phyloP scores from a whole-genome alignment of 805 yeast species.

The Candida schatavii region DNA sequence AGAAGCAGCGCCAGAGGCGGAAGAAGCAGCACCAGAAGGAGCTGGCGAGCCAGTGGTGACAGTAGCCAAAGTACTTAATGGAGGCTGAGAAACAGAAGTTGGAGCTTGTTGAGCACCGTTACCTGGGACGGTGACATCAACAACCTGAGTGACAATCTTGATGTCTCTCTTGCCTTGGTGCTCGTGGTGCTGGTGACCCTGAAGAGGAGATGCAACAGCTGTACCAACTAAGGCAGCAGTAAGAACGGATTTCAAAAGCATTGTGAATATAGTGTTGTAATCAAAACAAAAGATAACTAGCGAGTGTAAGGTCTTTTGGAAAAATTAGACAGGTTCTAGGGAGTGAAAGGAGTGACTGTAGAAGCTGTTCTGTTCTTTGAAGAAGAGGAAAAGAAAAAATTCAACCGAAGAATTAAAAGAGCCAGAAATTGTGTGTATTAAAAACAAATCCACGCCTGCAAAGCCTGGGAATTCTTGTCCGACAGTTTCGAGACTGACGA shows the following conservation, averaged over 20 bases:
- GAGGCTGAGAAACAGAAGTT: slow-evolving; percentile 6
- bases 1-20: slow-evolving; percentile 8
- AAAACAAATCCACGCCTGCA: too few species aligned
- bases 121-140: slow-evolving; percentile 38
- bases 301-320: slow-evolving; percentile 11
- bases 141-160: slow-evolving; percentile 43
- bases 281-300: slow-evolving; percentile 9
- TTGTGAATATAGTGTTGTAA: slow-evolving; percentile 13
- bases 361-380: slow-evolving; percentile 21
- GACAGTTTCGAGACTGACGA: slow-evolving; percentile 1
- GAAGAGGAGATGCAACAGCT: slow-evolving; percentile 57
- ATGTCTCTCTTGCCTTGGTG: slow-evolving; percentile 43
- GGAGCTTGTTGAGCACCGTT: slow-evolving; percentile 13
- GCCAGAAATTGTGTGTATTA: too few species aligned
- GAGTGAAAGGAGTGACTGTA: slow-evolving; percentile 37
- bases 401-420: not conserved
- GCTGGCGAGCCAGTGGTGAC: slow-evolving; percentile 13
- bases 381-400: slow-evolving; percentile 9
- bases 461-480: slow-evolving; percentile 1
- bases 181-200: slow-evolving; percentile 54
- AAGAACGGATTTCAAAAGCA: slow-evolving; percentile 50
- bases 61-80: slow-evolving; percentile 9
- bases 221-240: slow-evolving; percentile 50
- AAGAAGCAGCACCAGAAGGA: slow-evolving; percentile 9
- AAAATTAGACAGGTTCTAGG: slow-evolving; percentile 17